Conservation (phyloP, 179 eudicot species). For the Camellia oleifera region DNA sequence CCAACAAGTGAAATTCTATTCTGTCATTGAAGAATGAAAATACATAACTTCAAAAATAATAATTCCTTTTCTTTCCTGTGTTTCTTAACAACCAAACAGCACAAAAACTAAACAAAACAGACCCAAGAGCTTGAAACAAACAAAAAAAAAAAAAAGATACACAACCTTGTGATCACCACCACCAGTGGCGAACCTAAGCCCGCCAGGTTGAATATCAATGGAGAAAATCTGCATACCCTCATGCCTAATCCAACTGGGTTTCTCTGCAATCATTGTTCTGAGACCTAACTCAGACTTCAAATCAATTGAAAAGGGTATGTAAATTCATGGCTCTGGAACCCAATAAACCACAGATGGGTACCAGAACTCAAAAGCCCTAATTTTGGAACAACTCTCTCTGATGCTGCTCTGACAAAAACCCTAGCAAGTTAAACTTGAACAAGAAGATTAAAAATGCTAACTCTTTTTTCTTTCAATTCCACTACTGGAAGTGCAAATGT, state of each 20-base stretch:
- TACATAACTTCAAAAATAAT: neutral
- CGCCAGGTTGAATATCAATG: slow-evolving; percentile 94
- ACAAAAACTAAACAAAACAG: neutral
- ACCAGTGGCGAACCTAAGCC: slow-evolving; percentile 89
- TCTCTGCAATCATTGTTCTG: slow-evolving; percentile 76
- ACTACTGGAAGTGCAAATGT: neutral
- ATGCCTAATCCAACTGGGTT: slow-evolving; percentile 88
- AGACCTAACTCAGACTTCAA: slow-evolving; percentile 12
- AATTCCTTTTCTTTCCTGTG: neutral
- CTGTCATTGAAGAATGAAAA: neutral
- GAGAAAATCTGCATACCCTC: slow-evolving; percentile 94
- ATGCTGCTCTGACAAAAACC: neutral
- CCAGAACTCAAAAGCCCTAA: neutral
- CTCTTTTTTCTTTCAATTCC: no score
- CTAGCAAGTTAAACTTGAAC: neutral
- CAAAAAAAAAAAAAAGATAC: neutral
- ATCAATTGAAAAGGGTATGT: slow-evolving; percentile 19
- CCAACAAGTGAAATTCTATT: neutral
- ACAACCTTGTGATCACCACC: slow-evolving; percentile 97
- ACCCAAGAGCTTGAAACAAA: neutral
- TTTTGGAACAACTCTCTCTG: neutral
- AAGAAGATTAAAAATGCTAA: neutral
- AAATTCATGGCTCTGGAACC: slow-evolving; percentile 15
- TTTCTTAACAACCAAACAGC: neutral
- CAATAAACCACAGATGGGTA: slow-evolving; percentile 13